Evolutionary conservation across 768 basidiomycete genomes (phyloP).

Genomic region (Dictyophora rubrovolvata): DNA sequence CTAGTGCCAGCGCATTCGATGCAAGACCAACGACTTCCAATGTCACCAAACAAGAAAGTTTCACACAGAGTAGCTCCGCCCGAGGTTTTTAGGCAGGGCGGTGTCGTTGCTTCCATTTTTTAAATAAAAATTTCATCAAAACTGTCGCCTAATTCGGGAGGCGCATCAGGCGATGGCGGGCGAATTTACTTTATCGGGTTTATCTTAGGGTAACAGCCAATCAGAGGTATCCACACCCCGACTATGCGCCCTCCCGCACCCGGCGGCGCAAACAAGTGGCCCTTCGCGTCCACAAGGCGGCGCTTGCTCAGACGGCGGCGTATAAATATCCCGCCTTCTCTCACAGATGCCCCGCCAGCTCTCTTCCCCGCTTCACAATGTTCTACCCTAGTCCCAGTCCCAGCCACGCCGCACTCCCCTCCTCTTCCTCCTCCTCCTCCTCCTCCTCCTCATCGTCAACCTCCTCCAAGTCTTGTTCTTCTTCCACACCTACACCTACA

Average conservation of each 20-base stretch:
- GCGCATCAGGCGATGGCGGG: neutral
- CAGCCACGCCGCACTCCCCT: neutral
- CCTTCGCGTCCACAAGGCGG: neutral
- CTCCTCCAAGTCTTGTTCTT: neutral
- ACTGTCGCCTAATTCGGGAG: neutral
- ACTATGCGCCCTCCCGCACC: neutral
- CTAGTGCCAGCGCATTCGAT: too few species aligned
- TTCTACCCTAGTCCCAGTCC: neutral
- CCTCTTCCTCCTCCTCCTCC: neutral
- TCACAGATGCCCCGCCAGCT: neutral
- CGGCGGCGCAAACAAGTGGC: neutral
- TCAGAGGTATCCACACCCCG: neutral
- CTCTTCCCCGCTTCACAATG: neutral
- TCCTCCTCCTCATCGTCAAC: neutral
- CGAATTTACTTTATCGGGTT: too few species aligned
- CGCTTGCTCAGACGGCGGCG: neutral
- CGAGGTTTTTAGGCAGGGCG: neutral
- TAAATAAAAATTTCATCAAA: neutral
- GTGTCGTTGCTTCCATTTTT: neutral
- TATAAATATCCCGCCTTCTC: neutral
- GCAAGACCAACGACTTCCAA: too few species aligned
- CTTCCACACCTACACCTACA: neutral
- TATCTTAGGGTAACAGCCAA: neutral
- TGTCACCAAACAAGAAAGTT: too few species aligned
- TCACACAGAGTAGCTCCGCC: neutral